Percentiles rank a stretch among this genome's conserved stretches.
phyloP scores from a whole-genome alignment of 2,329 filamentous ascomycete genomes.

The Colletotrichum sp. region DNA sequence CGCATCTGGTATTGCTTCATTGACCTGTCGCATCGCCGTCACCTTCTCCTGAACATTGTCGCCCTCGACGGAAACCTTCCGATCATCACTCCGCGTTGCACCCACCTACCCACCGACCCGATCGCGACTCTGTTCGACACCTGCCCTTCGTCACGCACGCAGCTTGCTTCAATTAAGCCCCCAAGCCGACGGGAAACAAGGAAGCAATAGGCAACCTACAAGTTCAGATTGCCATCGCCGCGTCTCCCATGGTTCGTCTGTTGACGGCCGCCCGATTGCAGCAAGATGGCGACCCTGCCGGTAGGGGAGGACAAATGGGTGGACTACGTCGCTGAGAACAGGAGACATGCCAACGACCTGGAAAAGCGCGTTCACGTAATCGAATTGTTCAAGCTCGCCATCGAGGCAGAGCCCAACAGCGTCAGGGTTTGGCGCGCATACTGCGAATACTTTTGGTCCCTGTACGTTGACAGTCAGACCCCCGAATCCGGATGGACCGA shows the following conservation, averaged over 20 bases:
- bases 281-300: slow-evolving; percentile 54
- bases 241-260: slow-evolving; percentile 18
- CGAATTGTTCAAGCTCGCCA: slow-evolving; percentile 74
- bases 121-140: background rate
- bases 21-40: background rate
- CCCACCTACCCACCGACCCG: background rate
- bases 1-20: background rate
- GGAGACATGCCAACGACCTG: slow-evolving; percentile 61
- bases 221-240: background rate
- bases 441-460: slow-evolving; percentile 77
- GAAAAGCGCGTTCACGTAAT: slow-evolving; percentile 73
- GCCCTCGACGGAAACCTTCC: background rate
- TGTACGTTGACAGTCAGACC: slow-evolving; percentile 68
- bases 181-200: background rate
- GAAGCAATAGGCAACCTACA: background rate
- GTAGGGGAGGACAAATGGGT: slow-evolving; percentile 81
- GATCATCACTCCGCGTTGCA: background rate
- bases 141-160: background rate
- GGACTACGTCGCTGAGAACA: slow-evolving; percentile 77
- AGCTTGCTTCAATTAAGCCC: background rate
- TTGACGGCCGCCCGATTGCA: slow-evolving; percentile 17
- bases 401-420: slow-evolving; percentile 74
- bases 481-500: slow-evolving; percentile 62
- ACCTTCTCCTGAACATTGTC: background rate
- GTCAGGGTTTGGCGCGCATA: slow-evolving; percentile 78